Base-by-base conservation (phyloP, 2,329 filamentous ascomycete species). In the Aspergillus ruber region DNA sequence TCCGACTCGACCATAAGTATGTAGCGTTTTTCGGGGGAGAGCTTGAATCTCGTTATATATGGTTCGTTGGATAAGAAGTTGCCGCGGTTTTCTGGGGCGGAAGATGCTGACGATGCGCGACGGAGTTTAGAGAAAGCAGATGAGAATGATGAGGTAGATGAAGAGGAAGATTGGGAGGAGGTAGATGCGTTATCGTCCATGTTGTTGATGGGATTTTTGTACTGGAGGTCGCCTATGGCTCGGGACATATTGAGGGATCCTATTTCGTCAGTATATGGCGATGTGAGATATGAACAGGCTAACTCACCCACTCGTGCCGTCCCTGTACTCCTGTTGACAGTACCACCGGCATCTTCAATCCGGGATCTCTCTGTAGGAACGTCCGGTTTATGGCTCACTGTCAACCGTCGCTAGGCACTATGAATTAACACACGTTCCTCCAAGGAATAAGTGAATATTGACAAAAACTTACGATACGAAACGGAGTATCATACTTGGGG, bases 241-340 rank as follows among this genome's bases (percentile, higher is more conserved):
- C 65, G 63, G 18, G 65, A 68, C 60, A 68, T 67, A 41, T 68
- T 66, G 42, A 68, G 47, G 6, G 61, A 58, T 23, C 63, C 61
- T 64, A 15, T 21, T 7, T 20, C 13, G 12, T 23, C 29, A 33
- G 10, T 44, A 43, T 18, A 44, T 29, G 8, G 17, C 18, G 15
- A 32, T n/a, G n/a, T 25, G n/a, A n/a, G 6, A 7, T 40, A 41
- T 10, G 13, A 33, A 42, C 39, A 21, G 36, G 21, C 42, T 13
- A 40, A 55, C 55, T 40, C 48, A 66, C 65, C 64, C 25, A 68
- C 43, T 29, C 65, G 62, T 29, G 59, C 47, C 25, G 52, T 61
- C 25, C 65, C 64, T 33, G 50, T 56, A 15, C 52, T 48, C 20
- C 46, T 57, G 42, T 53, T 50, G 12, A 66, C 58, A 39, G 23